A percentile compares a stretch with the other conserved stretches of the same genome.
These are phyloP conservation scores for Leccinum obscurum DNA, from an alignment of 768 basidiomycete genomes.

Conservation along the genomic window DNA sequence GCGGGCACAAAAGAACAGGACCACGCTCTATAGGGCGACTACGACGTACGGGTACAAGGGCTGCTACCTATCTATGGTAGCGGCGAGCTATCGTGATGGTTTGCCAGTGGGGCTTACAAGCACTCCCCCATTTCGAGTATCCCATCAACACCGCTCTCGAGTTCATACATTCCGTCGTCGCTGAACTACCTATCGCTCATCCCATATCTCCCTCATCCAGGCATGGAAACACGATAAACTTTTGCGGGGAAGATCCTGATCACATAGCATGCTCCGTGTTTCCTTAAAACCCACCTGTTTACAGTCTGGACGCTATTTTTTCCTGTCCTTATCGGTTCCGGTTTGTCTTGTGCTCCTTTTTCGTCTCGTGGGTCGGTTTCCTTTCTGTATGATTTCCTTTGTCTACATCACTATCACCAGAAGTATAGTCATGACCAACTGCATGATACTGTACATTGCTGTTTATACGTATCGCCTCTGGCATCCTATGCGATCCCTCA, in stretches of 20 bases:
- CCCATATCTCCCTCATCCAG: constrained; percentile 38
- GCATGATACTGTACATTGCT: constrained; percentile 36
- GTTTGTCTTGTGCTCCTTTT: constrained; percentile 11
- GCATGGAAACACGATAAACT: constrained; percentile 49
- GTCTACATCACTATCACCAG: constrained; percentile 26
- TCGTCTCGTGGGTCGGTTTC: constrained; percentile 18
- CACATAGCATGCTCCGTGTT: neutral
- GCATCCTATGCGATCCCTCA: constrained; percentile 10
- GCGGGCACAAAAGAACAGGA: too few species aligned
- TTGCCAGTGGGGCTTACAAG: too few species aligned
- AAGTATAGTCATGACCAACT: constrained; percentile 30
- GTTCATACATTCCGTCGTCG: constrained; percentile 37
- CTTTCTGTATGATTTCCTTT: constrained; percentile 25
- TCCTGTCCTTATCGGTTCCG: neutral
- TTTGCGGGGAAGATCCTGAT: constrained; percentile 37
- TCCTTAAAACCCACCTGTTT: neutral
- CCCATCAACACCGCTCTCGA: constrained; percentile 31
- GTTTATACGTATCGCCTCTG: constrained; percentile 27
- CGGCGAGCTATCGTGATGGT: too few species aligned
- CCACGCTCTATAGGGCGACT: too few species aligned
- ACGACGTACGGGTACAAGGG: too few species aligned
- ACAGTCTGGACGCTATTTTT: constrained; percentile 1
- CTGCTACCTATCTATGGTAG: too few species aligned
- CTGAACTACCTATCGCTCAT: constrained; percentile 45
- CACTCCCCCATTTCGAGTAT: constrained; percentile 30